Evolutionary conservation across 805 yeast genomes (phyloP).

Genomic region (Starmerella etchellsii): DNA sequence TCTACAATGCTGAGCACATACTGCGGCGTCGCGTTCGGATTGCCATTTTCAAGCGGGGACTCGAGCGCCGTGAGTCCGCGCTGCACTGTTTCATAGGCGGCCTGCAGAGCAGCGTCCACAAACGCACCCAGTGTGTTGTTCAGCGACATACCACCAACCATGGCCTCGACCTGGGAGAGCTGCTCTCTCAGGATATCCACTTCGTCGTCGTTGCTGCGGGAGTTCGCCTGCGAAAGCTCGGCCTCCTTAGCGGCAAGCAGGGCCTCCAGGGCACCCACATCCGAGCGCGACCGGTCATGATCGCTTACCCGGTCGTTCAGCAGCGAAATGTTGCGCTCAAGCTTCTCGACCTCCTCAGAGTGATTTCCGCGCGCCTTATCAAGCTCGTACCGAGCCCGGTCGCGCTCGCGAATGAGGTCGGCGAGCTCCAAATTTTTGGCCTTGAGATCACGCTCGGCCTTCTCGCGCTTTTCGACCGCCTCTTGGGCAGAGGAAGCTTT

Average conservation of each 20-base stretch:
- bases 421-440: constrained; percentile 79
- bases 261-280: constrained; percentile 29
- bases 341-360: constrained; percentile 49
- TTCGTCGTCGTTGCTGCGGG: constrained; percentile 59
- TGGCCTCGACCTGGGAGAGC: constrained; percentile 44
- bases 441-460: constrained; percentile 68
- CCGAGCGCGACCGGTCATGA: constrained; percentile 51
- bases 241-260: constrained; percentile 20
- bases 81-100: constrained; percentile 62
- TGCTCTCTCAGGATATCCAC: constrained; percentile 67
- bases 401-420: constrained; percentile 78
- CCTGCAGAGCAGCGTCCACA: constrained; percentile 54
- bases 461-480: constrained; percentile 70
- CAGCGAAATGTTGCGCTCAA: constrained; percentile 52
- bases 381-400: constrained; percentile 70
- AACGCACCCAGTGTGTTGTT: constrained; percentile 30
- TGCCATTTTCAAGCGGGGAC: constrained; percentile 70
- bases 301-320: constrained; percentile 45
- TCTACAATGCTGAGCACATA: constrained; percentile 57
- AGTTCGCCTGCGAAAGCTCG: constrained; percentile 24
- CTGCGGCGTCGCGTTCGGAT: constrained; percentile 60
- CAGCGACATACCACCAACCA: constrained; percentile 39
- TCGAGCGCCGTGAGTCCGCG: constrained; percentile 55
- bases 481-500: constrained; percentile 85
- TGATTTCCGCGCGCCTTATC: constrained; percentile 56